These are phyloP conservation scores for Funneliformis geosporum DNA, from an alignment of 192 early-diverging fungal species.

Conservation along the genomic window DNA sequence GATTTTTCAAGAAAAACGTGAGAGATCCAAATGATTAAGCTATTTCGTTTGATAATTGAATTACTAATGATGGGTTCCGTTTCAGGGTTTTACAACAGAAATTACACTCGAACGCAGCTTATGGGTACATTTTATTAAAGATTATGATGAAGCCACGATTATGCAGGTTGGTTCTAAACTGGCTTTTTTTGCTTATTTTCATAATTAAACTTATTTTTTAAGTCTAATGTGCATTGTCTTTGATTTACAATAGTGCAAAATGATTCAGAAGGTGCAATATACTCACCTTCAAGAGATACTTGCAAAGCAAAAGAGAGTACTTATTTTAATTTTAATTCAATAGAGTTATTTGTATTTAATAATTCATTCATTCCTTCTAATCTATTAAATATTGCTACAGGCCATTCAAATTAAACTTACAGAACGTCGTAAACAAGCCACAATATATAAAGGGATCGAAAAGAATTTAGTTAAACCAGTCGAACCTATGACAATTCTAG, in stretches of 20 bases:
- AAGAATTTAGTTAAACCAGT: slow-evolving; percentile 51
- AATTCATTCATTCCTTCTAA: neutral
- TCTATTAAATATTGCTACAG: slow-evolving; percentile 32
- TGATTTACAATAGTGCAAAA: neutral
- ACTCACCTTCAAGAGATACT: slow-evolving; percentile 71
- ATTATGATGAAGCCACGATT: slow-evolving; percentile 99
- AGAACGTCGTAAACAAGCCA: slow-evolving; percentile 68
- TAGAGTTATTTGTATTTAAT: neutral
- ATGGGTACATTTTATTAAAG: slow-evolving; percentile 99
- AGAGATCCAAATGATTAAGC: neutral
- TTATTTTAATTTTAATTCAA: neutral
- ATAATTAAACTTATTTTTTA: slow-evolving; percentile 24
- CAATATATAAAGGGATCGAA: slow-evolving; percentile 77
- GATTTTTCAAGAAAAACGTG: slow-evolving; percentile 98
- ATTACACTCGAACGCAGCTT: slow-evolving; percentile 88
- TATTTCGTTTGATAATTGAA: neutral
- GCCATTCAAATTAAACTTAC: slow-evolving; percentile 87
- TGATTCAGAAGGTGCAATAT: slow-evolving; percentile 72
- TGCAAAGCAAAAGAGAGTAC: slow-evolving; percentile 56
- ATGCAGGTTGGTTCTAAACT: slow-evolving; percentile 67
- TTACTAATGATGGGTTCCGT: neutral
- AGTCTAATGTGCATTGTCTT: neutral
- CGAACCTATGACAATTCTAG: slow-evolving; percentile 83
- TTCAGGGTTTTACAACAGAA: slow-evolving; percentile 89
- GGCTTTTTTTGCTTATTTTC: neutral